Conservation (phyloP, 1,284 basidiomycete genomes). For the Melampsora larici-populina region DNA sequence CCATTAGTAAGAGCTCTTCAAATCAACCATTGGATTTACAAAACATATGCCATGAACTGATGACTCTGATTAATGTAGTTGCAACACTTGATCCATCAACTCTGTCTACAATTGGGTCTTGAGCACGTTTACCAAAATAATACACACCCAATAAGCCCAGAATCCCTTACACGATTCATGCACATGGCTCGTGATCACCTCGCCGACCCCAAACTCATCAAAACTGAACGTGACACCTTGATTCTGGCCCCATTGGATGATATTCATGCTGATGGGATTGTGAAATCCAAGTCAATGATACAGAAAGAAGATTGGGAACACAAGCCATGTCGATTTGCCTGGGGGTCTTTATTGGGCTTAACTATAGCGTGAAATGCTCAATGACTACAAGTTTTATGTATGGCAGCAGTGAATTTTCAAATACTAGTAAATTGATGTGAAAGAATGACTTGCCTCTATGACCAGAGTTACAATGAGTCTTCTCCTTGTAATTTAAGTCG, state of each 20-base stretch:
- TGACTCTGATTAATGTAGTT: neutral
- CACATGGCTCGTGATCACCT: conserved; percentile 2
- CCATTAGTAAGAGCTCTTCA: neutral
- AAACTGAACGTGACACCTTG: neutral
- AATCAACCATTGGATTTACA: neutral
- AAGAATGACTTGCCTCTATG: neutral
- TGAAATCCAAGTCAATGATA: neutral
- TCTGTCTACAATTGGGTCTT: neutral
- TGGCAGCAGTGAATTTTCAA: neutral
- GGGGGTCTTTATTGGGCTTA: neutral
- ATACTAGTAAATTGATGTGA: neutral
- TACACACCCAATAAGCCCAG: neutral
- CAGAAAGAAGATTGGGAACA: neutral
- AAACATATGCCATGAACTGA: neutral
- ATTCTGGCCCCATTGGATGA: neutral
- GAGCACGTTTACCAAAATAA: neutral
- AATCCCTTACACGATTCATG: conserved; percentile 1
- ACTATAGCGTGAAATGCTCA: neutral
- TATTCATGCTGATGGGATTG: neutral
- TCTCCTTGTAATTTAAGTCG: no score
- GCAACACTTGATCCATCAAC: conserved; percentile 9
- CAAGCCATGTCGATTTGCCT: neutral
- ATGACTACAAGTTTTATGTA: neutral
- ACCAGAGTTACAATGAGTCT: no score
- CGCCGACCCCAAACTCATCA: neutral